Base-by-base conservation (phyloP, 1,284 basidiomycete species). In the Xanthoconium separans region DNA sequence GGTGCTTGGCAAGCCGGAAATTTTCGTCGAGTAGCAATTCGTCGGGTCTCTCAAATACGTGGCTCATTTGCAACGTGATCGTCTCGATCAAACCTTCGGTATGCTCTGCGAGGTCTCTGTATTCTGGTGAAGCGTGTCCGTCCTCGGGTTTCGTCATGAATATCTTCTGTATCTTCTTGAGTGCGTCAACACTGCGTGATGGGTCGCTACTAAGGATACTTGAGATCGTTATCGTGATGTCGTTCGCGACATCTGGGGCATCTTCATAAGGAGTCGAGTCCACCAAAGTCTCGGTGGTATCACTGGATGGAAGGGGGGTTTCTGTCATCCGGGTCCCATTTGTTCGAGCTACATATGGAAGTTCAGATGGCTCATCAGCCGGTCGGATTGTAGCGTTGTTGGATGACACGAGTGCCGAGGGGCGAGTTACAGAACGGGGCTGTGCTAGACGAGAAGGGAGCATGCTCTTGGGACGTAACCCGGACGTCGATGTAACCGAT, bases 1-100 rank as follows among this genome's bases (percentile, higher is more conserved):
- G 81, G 70, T 97, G 95, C 72, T 98, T 98, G 50, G 95, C 93
- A 10, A 98, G 77, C 42, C 95, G 83, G 73, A 96, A 93, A 65
- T 91, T 91, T 58, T 88, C 83, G 18, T 87, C 85, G 6, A 83
- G 77, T 6, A 83, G 70, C 29, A 96, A 76, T 47, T 89, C 84
- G 27, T 90, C 84, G 2, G 85, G 85, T 44, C 83, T 81, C 53
- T 92, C 90, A 65, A 96, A 97, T 15, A 93, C 84, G 68, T 93
- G 89, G 20, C 88, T 82, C 89, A 95, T 93, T 66, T 95, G 90
- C 24, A 91, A 78, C 3, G 89, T 88, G 61, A 98, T 86, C 0
- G 91, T 93, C 66, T 95, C 91, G 36, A 95, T 83, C 47, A 94
- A 73, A n/a, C 87, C 87, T 71, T 93, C 90, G 1, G 91, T 90